Evolutionary conservation across 306 rosid genomes (phyloP).

Genomic region (Nissolia schottii): DNA sequence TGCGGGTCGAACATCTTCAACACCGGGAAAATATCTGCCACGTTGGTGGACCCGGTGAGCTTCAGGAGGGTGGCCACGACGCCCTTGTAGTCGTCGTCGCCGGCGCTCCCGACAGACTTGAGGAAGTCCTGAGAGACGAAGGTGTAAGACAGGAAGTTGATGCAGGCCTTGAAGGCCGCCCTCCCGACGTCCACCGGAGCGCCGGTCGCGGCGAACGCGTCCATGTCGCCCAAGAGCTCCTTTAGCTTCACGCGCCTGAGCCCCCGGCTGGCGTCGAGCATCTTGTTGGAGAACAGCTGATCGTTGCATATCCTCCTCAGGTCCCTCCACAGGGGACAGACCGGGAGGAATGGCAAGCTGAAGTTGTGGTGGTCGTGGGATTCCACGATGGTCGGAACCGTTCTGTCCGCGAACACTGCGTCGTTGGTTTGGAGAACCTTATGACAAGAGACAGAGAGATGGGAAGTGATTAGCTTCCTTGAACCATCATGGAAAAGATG

Average conservation of each 20-base stretch:
- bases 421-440: conserved; percentile 23
- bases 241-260: conserved; percentile 29
- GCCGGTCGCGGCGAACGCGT: not conserved
- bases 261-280: conserved; percentile 26
- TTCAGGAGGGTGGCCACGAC: conserved; percentile 18
- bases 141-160: conserved; percentile 37
- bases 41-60: conserved; percentile 35
- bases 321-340: conserved; percentile 22
- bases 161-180: conserved; percentile 32
- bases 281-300: conserved; percentile 26
- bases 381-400: not conserved
- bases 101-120: not conserved
- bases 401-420: not conserved
- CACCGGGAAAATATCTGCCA: conserved; percentile 39
- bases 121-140: conserved; percentile 46
- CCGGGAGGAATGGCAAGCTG: conserved; percentile 16
- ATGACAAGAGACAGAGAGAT: no score
- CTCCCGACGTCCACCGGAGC: conserved; percentile 37
- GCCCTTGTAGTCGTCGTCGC: conserved; percentile 20
- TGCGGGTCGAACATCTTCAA: conserved; percentile 40
- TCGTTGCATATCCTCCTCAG: conserved; percentile 20
- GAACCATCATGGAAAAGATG: no score
- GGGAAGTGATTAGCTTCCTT: no score
- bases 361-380: not conserved
- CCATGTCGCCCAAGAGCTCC: conserved; percentile 27